Base-by-base conservation (phyloP, 257 asterid species). In the Gentiana dahurica region DNA sequence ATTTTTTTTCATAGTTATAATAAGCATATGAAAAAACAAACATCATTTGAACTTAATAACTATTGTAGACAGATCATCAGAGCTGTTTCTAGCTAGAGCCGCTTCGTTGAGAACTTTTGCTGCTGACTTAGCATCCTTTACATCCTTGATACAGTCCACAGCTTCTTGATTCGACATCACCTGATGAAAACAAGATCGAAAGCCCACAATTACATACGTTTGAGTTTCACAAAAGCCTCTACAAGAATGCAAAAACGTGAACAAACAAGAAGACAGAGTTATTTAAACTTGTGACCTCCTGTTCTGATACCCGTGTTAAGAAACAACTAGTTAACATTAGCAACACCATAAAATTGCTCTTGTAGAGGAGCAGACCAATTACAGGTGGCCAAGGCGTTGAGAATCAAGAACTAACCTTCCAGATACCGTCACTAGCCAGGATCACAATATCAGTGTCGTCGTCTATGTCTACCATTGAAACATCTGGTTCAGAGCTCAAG, bases 161-260 rank as follows among this genome's bases (percentile, higher is more conserved):
- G 98, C 98, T 61, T 91, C 97, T 75, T 91, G 81, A 73, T 91
- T 91, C 34, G 95, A 74, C 93, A 91, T 74, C 36, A 87, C 97
- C 96, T 86, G 60, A 13, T 24, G 24, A 4, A 4, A 8, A 57
- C 51, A 33, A 53, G 3, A 8, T 2, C 8, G 46, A 4, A 49
- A 60, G 37, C 12, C 41, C 58, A 2, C 13, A 34, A 9, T 8
- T 13, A 50, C 8, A 50, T 3, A 10, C 6, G 13, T 13, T 11
- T 10, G 8, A 12, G 24, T 24, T 24, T 24, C 24, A 24, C 24
- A 24, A 37, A 8, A 9, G 24, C 4, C 0, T 57, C 0, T 57
- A 32, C 35, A 41, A 53, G 36, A 12, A 5, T 3, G 11, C 12
- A 12, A 12, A 55, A 37, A 13, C 6, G 24, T 38, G 0, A 4